Conservation (phyloP, 306 rosid species). For the Aeschynomene evenia region DNA sequence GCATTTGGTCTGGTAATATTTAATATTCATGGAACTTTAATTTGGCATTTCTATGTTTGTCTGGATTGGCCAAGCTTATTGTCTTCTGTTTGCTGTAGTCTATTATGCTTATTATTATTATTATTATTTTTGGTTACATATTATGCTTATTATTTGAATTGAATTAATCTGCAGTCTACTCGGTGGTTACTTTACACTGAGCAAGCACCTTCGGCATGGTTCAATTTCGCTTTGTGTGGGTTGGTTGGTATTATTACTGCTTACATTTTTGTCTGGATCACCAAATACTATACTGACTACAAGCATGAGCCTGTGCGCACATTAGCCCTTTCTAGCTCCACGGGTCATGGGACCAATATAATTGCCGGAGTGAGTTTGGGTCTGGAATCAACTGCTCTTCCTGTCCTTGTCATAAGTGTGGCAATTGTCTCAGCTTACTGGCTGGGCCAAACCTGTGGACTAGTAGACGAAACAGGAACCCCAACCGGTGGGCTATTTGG, state of each 20-base stretch:
- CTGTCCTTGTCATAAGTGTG: conserved; percentile 90
- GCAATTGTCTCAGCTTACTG: conserved; percentile 89
- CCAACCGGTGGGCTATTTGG: conserved; percentile 98
- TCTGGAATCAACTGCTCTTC: conserved; percentile 97
- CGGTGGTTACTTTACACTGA: conserved; percentile 95
- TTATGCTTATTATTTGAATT: conserved; percentile 29
- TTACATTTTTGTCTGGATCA: conserved; percentile 80
- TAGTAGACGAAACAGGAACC: conserved; percentile 75
- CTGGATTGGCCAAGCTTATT: conserved; percentile 10
- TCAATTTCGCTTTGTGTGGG: conserved; percentile 96
- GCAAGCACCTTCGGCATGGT: conserved; percentile 99
- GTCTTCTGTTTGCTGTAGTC: conserved; percentile 2
- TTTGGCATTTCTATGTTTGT: conserved; percentile 19
- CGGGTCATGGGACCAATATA: conserved; percentile 98
- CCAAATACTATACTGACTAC: conserved; percentile 95
- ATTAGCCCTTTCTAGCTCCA: conserved; percentile 88
- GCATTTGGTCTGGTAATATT: conserved; percentile 86
- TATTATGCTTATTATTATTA: conserved; percentile 25
- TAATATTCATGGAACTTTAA: conserved; percentile 29
- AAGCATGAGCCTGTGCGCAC: conserved; percentile 97
- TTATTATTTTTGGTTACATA: not conserved
- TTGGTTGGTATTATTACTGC: conserved; percentile 96
- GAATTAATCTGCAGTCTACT: conserved; percentile 68
- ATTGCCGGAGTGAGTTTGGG: conserved; percentile 99
- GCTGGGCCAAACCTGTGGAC: conserved; percentile 89